Evolutionary conservation across 1,284 basidiomycete species (phyloP), one percentile per base, ranked within the genome.

Genomic region (Irpex sp.): DNA sequence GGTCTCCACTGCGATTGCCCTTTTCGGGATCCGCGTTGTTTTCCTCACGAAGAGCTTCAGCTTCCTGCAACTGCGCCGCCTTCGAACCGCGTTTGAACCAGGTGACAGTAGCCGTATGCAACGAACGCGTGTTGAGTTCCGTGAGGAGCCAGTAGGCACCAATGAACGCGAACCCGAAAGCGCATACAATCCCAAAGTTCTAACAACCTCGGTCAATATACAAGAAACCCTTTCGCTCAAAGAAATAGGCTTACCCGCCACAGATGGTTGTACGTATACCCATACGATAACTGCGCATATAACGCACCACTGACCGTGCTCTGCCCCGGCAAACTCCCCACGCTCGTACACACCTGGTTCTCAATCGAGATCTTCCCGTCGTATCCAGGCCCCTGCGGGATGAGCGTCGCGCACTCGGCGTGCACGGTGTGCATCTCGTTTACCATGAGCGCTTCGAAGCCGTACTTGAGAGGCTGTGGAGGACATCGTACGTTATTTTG

Each of bases 291-390:
- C 15, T 66, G 67, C 44, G 93, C 74, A 74, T 88, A 93, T 11
- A 70, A 70, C 31, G 81, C 77, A 0, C 86, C 86, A 51, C 78
- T 70, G 19, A 88, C 86, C 11, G 68, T 75, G 7, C 67, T 64
- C 64, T 80, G 75, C 0, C 85, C 86, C 0, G 83, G 65, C 15
- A 79, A 64, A 0, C 84, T 78, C 11, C 87, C 86, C 17, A 88
- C 79, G 0, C 81, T 82, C 8, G 85, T 78, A 69, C 89, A 91
- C 6, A 85, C 87, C 72, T 85, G 84, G 67, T 89, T 88, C 3
- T 67, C 72, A 7, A 85, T 58, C 0, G 80, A 70, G 13, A 56
- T 17, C 31, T 77, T 75, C 66, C 60, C 64, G 57, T 81, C 82
- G 67, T 91, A 91, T 0, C 82, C 82, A 0, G 81, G 67, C 13